Evolutionary conservation across 768 basidiomycete genomes (phyloP).

Genomic region (Phlebiopsis gigantea): DNA sequence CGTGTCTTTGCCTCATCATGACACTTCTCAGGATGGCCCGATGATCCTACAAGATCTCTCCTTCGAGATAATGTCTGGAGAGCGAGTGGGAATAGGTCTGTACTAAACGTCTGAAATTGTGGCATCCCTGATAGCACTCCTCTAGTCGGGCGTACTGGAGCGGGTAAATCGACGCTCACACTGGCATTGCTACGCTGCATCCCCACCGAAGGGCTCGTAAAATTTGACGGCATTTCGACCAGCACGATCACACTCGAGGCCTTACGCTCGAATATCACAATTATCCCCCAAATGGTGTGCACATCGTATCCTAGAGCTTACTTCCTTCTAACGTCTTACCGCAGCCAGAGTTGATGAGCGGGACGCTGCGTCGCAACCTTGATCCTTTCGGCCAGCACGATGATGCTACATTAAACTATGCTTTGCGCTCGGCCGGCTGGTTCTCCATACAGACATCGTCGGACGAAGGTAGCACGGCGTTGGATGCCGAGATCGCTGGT

Average conservation of each 20-base stretch:
- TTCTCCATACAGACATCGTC: conserved; percentile 32
- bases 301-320: not conserved
- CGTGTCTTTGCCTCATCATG: not conserved
- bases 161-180: conserved; percentile 41
- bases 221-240: conserved; percentile 44
- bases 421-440: conserved; percentile 42
- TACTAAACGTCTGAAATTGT: not conserved
- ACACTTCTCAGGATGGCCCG: conserved; percentile 45
- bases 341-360: conserved; percentile 47
- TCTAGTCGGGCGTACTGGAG: conserved; percentile 56
- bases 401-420: conserved; percentile 44
- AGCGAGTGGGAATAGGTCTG: conserved; percentile 51
- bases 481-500: conserved; percentile 38
- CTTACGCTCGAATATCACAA: conserved; percentile 48
- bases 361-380: conserved; percentile 50
- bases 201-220: conserved; percentile 45
- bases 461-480: conserved; percentile 33
- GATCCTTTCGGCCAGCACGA: conserved; percentile 54
- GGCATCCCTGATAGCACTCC: not conserved
- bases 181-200: conserved; percentile 53
- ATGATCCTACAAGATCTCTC: conserved; percentile 48
- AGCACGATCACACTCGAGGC: conserved; percentile 45
- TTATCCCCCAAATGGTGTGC: conserved; percentile 52
- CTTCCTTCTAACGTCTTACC: not conserved
- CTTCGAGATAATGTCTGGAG: conserved; percentile 48